Evolutionary conservation across 371 early-diverging fungal species (phyloP).

Genomic region (Choanephora cucurbitarum): DNA sequence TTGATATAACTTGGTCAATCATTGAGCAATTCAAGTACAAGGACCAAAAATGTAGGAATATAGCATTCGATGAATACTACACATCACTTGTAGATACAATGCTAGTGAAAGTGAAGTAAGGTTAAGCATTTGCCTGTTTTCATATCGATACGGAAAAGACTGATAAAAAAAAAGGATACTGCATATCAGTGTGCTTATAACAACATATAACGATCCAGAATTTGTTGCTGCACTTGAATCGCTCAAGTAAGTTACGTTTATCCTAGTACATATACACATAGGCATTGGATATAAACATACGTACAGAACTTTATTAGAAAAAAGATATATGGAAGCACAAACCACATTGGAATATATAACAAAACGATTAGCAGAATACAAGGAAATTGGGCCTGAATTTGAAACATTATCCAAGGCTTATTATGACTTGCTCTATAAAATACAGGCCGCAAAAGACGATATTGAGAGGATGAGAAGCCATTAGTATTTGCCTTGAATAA

Average conservation of each 20-base stretch:
- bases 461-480: constrained; percentile 18
- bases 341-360: constrained; percentile 13
- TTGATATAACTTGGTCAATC: constrained; percentile 21
- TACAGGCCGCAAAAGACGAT: constrained; percentile 24
- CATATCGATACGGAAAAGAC: too few relatives aligned
- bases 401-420: constrained; percentile 15
- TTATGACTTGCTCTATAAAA: constrained; percentile 13
- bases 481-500: constrained; percentile 21
- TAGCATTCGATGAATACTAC: constrained; percentile 10
- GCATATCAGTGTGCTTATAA: constrained; percentile 14
- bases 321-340: constrained; percentile 13
- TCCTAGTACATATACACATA: background rate
- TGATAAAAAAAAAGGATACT: constrained; percentile 8
- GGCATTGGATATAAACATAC: constrained; percentile 4
- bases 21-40: constrained; percentile 24
- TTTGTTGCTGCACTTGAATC: constrained; percentile 13
- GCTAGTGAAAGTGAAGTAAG: constrained; percentile 16
- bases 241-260: constrained; percentile 12
- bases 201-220: constrained; percentile 14
- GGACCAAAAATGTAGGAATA: constrained; percentile 6
- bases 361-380: constrained; percentile 16
- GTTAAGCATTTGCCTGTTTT: too few relatives aligned
- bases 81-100: constrained; percentile 12
- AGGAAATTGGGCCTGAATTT: constrained; percentile 23
- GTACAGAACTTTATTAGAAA: constrained; percentile 13